Evolutionary conservation across 805 yeast species (phyloP).

Genomic region (Candida yuanshanica): DNA sequence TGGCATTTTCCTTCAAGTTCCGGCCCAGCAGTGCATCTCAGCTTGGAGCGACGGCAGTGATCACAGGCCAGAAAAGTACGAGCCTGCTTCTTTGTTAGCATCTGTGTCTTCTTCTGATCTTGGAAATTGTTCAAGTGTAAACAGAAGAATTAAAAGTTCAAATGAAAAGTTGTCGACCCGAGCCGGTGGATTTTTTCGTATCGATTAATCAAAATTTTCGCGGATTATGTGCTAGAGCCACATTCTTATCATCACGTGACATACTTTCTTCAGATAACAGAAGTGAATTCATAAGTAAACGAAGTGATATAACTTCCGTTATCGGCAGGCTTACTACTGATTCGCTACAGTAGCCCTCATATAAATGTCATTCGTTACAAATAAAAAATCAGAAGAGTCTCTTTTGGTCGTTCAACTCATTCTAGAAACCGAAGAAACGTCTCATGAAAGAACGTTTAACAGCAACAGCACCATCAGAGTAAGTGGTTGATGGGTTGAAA

Average conservation of each 20-base stretch:
- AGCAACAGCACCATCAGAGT: neutral
- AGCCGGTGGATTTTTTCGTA: neutral
- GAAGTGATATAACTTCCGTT: too few species aligned
- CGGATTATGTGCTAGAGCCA: neutral
- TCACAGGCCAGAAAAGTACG: slow-evolving; percentile 15
- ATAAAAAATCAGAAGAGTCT: too few species aligned
- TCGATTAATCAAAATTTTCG: neutral
- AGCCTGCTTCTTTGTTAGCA: neutral
- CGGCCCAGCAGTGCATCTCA: slow-evolving; percentile 7
- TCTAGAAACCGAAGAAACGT: neutral
- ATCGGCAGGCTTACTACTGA: too few species aligned
- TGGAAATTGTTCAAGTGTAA: too few species aligned
- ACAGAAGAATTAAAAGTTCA: too few species aligned
- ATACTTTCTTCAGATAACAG: too few species aligned
- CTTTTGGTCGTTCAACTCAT: too few species aligned
- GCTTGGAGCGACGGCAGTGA: slow-evolving; percentile 11
- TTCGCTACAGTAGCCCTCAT: too few species aligned
- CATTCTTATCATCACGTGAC: neutral
- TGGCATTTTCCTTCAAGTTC: slow-evolving; percentile 6
- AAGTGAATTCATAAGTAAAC: too few species aligned
- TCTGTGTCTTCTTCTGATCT: too few species aligned
- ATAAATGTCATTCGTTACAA: too few species aligned
- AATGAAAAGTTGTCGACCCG: neutral
- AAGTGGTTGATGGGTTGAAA: neutral
- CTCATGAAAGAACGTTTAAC: neutral